Base-by-base conservation (phyloP, 345 rosid species). In the Acer campestre region DNA sequence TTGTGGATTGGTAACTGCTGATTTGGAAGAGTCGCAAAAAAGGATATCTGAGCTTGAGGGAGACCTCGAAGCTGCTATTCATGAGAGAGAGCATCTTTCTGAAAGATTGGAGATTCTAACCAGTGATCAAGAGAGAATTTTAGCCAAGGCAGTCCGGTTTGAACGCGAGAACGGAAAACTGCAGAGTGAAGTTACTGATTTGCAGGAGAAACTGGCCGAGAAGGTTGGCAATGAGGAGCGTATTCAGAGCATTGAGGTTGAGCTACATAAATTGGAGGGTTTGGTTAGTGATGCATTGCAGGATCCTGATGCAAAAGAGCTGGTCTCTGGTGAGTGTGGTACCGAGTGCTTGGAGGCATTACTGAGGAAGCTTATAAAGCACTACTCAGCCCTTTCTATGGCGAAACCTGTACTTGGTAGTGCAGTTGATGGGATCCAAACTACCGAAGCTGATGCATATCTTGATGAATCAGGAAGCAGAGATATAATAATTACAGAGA, bases 281-380 rank as follows among this genome's bases (percentile, higher is more conserved):
- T 69, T 90, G 86, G 84, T 94, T 68, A 75, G 82, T 86, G 89
- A 87, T 77, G 91, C 85, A 53, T 74, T 96, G 76, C 80, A 78
- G 80, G 95, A 91, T 78, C 80, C 88, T 71, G 88, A 77, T 73
- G 65, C 76, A 53, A 82, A 81, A 67, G 88, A 87, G 71, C 77
- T 86, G 76, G 82, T 77, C 23, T 76, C 83, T 46, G 88, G 67
- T 79, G 85, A 83, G 38, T 81, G 82, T 78, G 76, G 85, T 81
- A 76, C 77, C 25, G 92, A 88, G 76, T 82, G 81, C 81, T 84
- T 96, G 91, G 91, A 94, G 78, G 81, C 70, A 79, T 79, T 91
- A 71, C 75, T 96, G 83, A 84, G 80, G 86, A 85, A 90, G 85
- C 93, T 96, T 77, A 75, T 94, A 81, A 94, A 88, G 77, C 86